phyloP scores from a whole-genome alignment of 2,329 filamentous ascomycete species.

The Lachnellula subtilissima region DNA sequence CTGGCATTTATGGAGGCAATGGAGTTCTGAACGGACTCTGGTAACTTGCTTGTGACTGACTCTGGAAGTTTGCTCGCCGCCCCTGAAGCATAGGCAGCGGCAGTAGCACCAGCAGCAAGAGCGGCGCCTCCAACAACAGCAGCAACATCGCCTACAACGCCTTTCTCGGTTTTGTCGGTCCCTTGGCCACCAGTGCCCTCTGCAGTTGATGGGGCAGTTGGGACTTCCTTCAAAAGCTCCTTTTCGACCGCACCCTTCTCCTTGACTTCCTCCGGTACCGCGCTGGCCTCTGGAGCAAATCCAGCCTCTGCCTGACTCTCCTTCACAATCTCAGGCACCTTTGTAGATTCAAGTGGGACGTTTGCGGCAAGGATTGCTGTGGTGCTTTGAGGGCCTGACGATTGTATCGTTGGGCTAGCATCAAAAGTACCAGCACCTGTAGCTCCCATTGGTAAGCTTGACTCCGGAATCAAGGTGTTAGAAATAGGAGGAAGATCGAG shows the following conservation, averaged over 20 bases:
- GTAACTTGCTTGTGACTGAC: conserved; percentile 44
- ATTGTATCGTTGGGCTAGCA: conserved; percentile 47
- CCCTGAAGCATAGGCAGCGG: conserved; percentile 34
- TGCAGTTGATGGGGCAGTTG: conserved; percentile 53
- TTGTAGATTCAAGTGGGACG: conserved; percentile 37
- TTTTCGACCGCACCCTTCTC: conserved; percentile 69
- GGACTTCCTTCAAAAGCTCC: conserved; percentile 64
- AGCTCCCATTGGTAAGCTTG: conserved; percentile 63
- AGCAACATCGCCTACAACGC: conserved; percentile 39
- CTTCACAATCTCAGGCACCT: conserved; percentile 60
- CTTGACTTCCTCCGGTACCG: conserved; percentile 57
- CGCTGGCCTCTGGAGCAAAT: conserved; percentile 63
- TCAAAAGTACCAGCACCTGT: conserved; percentile 44
- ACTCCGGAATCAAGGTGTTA: conserved; percentile 72
- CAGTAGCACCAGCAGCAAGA: conserved; percentile 40
- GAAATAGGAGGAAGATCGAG: conserved; percentile 51
- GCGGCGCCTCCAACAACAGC: conserved; percentile 39
- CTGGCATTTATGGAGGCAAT: conserved; percentile 45
- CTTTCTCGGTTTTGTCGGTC: conserved; percentile 49
- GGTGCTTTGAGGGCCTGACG: conserved; percentile 41
- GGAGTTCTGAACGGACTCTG: conserved; percentile 48
- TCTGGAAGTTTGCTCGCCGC: conserved; percentile 29
- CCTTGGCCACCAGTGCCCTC: conserved; percentile 50
- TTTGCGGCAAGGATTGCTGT: conserved; percentile 39
- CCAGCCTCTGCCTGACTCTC: conserved; percentile 67